These are phyloP conservation scores for Akanthomyces lecanii DNA, from an alignment of 2,329 filamentous ascomycete species.

Conservation along the genomic window DNA sequence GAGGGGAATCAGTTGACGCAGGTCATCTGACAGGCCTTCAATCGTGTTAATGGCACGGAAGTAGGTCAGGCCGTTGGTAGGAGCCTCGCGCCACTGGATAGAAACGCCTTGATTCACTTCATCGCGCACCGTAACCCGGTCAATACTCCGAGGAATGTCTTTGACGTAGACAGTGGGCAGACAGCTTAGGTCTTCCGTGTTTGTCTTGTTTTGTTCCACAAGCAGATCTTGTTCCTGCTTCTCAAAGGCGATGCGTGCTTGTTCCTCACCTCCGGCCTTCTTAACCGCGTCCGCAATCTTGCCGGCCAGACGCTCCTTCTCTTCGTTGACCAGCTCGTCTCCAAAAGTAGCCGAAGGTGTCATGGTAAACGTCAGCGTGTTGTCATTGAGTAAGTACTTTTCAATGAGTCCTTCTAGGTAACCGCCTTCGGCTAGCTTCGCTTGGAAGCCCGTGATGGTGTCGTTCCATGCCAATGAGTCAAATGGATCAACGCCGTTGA, in stretches of 20 bases:
- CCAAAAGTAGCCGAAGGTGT: conserved; percentile 73
- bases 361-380: conserved; percentile 92
- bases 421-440: conserved; percentile 65
- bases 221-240: conserved; percentile 76
- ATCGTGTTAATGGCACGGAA: conserved; percentile 85
- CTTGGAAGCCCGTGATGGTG: conserved; percentile 77
- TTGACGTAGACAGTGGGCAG: conserved; percentile 82
- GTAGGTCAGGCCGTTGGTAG: conserved; percentile 94
- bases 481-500: conserved; percentile 91
- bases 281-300: conserved; percentile 70
- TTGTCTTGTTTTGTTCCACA: conserved; percentile 77
- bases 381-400: conserved; percentile 85
- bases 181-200: conserved; percentile 79
- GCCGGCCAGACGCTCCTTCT: conserved; percentile 65
- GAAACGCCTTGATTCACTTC: conserved; percentile 61
- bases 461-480: conserved; percentile 89
- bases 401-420: conserved; percentile 84
- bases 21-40: conserved; percentile 74
- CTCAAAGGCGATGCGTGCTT: conserved; percentile 68
- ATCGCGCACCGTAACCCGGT: conserved; percentile 56
- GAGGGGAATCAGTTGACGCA: conserved; percentile 78
- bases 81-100: conserved; percentile 86
- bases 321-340: conserved; percentile 70
- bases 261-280: conserved; percentile 64
- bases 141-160: conserved; percentile 79